Base-by-base conservation (phyloP, 1,139 yeast species). In the Pichia sp. region DNA sequence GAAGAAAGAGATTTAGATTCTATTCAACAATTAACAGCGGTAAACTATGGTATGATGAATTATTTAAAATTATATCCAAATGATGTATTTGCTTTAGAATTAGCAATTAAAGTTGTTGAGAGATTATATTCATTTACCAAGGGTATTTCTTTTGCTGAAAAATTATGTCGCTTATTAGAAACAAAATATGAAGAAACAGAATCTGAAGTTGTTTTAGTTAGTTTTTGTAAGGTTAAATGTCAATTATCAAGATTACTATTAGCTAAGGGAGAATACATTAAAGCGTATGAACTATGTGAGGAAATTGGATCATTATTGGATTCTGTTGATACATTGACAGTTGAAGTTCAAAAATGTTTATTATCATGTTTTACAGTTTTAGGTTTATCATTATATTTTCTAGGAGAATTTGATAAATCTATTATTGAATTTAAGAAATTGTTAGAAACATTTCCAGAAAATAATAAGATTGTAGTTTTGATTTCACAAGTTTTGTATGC, bases 401-500 rank as follows among this genome's bases (percentile, higher is more conserved):
- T 67, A 36, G 73, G 72, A 25, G 74, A 80, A 31, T 78, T 82
- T 58, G 82, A 78, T 46, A 72, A 70, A 9, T 79, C 97, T 0
- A 64, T 92, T 45, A 78, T 73, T 4, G 80, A 82, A 57, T 80
- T 90, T 57, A 80, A 77, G 51, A 62, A 67, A 33, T 78, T 92
- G 9, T 65, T 87, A 45, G 73, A 73, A 45, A 65, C 70, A 20
- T 74, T 80, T 23, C 73, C 75, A 10, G 76, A 71, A 37, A 77
- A 82, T 3, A 58, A 73, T 50, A 73, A 81, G 50, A 71, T 87
- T n/a, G 79, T 87, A 12, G 76, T 83, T 6, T 66, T 92, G 34
- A 73, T 87, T 27, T 79, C 95, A 0, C 95, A 87, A 58, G 82
- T 89, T 1, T 70, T 92, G 43, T 82, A 84, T 69, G 86, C 87